These are phyloP conservation scores for Bidens hawaiensis DNA, from an alignment of 140 eudicot genomes.

Conservation along the genomic window DNA sequence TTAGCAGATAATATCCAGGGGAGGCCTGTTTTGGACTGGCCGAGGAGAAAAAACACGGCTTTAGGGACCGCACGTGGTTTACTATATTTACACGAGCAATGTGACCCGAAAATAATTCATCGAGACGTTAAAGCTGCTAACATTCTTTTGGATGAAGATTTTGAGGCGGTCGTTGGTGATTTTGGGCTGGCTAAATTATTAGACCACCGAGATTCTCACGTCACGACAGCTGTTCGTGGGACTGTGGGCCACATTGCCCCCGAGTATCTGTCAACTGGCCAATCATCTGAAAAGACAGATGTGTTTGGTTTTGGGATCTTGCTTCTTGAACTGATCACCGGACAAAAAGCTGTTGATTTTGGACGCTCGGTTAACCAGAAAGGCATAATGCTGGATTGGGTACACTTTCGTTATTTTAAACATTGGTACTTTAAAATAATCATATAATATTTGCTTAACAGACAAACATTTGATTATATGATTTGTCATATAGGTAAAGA, in stretches of 20 bases:
- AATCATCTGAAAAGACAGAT: conserved; percentile 86
- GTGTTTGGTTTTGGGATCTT: conserved; percentile 88
- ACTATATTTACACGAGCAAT: conserved; percentile 77
- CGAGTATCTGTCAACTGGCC: conserved; percentile 82
- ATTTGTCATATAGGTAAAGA: too few species aligned
- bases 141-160: conserved; percentile 74
- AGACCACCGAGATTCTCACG: conserved; percentile 88
- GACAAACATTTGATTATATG: too few species aligned
- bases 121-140: conserved; percentile 96
- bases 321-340: conserved; percentile 86
- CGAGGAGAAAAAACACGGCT: conserved; percentile 75
- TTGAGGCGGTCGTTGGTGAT: conserved; percentile 95
- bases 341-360: conserved; percentile 80
- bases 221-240: conserved; percentile 94
- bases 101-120: conserved; percentile 82
- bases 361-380: conserved; percentile 68
- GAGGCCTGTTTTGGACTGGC: conserved; percentile 72
- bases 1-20: conserved; percentile 64
- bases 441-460: too few species aligned
- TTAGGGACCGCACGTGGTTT: conserved; percentile 88
- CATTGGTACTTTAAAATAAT: too few species aligned
- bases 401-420: conserved; percentile 18
- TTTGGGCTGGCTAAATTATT: conserved; percentile 86
- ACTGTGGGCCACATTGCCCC: conserved; percentile 96
- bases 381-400: conserved; percentile 92